Evolutionary conservation across 352 stramenopile genomes (phyloP).

Genomic region (Globisporangium cederbergense): DNA sequence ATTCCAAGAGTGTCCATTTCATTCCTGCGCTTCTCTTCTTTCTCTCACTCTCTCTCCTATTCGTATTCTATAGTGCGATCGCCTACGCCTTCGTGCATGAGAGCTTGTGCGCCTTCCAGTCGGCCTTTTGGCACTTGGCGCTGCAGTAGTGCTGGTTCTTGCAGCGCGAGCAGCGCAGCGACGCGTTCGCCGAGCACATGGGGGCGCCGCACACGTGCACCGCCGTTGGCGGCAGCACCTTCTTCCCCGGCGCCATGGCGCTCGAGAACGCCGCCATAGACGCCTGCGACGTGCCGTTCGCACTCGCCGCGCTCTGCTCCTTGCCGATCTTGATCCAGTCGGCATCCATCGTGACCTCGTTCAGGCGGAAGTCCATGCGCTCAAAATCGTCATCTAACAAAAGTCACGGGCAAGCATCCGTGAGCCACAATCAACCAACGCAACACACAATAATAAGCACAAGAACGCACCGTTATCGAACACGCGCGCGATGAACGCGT

Average conservation of each 20-base stretch:
- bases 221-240: slow-evolving; percentile 23
- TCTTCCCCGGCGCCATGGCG: slow-evolving; percentile 21
- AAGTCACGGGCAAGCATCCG: not conserved
- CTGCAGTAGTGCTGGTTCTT: slow-evolving; percentile 85
- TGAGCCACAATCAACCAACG: not conserved
- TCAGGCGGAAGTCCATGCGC: slow-evolving; percentile 77
- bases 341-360: slow-evolving; percentile 57
- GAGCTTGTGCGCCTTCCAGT: slow-evolving; percentile 84
- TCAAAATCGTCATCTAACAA: slow-evolving; percentile 73
- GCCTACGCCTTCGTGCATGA: slow-evolving; percentile 35
- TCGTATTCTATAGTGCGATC: not conserved
- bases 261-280: slow-evolving; percentile 25
- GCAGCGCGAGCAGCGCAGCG: slow-evolving; percentile 78
- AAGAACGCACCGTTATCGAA: slow-evolving; percentile 76
- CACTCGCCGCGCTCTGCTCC: slow-evolving; percentile 32
- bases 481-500: slow-evolving; percentile 85
- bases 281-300: slow-evolving; percentile 24
- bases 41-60: not conserved
- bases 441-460: not conserved
- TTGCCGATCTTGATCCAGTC: slow-evolving; percentile 71
- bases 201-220: slow-evolving; percentile 63
- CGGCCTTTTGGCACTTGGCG: slow-evolving; percentile 72
- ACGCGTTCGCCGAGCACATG: slow-evolving; percentile 65
- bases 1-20: not conserved
- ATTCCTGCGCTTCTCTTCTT: not conserved